A percentile compares a stretch with the other conserved stretches of the same genome.
phyloP scores from a whole-genome alignment of 768 basidiomycete genomes.

The Crucibulum laeve region DNA sequence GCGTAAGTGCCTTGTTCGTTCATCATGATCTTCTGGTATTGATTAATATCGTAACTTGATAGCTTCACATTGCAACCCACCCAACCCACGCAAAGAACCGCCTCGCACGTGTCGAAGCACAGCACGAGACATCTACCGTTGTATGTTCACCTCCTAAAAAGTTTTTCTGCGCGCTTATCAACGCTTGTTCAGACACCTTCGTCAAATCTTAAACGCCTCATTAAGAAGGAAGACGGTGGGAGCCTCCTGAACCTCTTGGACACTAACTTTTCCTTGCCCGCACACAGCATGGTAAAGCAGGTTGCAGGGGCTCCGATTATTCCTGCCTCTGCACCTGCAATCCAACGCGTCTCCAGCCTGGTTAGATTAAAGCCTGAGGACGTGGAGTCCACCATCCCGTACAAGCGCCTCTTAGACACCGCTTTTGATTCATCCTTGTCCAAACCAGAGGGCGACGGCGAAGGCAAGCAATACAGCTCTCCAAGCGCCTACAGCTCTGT shows the following conservation, averaged over 20 bases:
- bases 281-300: too few species aligned
- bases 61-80: conserved; percentile 25
- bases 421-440: conserved; percentile 10
- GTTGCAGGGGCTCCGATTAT: too few species aligned
- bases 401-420: conserved; percentile 31
- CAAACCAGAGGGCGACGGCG: conserved; percentile 1
- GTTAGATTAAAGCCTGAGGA: conserved; percentile 23
- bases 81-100: conserved; percentile 15
- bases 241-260: not conserved
- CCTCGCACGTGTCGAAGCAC: conserved; percentile 6
- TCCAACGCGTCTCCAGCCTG: conserved; percentile 1
- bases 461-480: not conserved
- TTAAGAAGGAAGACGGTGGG: not conserved
- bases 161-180: too few species aligned
- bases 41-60: conserved; percentile 5
- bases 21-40: conserved; percentile 1
- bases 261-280: too few species aligned
- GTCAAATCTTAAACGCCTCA: not conserved
- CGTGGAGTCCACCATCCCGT: conserved; percentile 23
- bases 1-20: conserved; percentile 25
- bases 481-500: not conserved
- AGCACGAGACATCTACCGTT: not conserved
- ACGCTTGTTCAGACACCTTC: too few species aligned
- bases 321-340: not conserved
- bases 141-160: too few species aligned